Conservation (phyloP, 108 stramenopile genomes). For the Skeletonema menzelii region DNA sequence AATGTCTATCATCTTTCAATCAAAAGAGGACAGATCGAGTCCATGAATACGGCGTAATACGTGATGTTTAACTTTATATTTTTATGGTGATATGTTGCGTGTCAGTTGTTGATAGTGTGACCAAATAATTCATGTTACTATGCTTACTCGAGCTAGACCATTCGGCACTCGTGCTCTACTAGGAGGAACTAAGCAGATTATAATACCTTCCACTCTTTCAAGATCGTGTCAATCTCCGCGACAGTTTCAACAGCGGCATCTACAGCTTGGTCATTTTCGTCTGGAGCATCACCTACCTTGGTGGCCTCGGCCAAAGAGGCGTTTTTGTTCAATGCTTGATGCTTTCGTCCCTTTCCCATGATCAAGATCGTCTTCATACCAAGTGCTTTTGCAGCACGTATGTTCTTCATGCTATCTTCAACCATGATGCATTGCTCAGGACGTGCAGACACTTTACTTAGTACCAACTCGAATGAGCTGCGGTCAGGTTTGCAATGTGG, state of each 20-base stretch:
- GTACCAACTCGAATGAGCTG: conserved; percentile 68
- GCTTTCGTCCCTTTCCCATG: conserved; percentile 45
- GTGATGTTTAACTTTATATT: not conserved
- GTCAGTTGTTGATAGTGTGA: not conserved
- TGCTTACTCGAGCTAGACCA: too few relatives aligned
- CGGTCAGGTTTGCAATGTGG: conserved; percentile 85
- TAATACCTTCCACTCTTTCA: conserved; percentile 53
- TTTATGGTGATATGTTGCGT: not conserved
- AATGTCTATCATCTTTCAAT: conserved; percentile 31
- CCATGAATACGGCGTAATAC: not conserved
- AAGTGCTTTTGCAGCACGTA: conserved; percentile 63
- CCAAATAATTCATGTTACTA: not conserved
- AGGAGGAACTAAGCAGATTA: not conserved
- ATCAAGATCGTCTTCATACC: conserved; percentile 82
- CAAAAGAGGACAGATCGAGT: conserved; percentile 1
- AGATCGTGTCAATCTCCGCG: conserved; percentile 48
- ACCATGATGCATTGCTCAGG: conserved; percentile 78
- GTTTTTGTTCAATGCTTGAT: not conserved
- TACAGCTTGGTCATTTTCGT: conserved; percentile 63
- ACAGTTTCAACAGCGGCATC: conserved; percentile 62
- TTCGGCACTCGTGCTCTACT: not conserved
- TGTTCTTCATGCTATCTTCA: conserved; percentile 90
- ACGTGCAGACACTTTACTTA: conserved; percentile 39
- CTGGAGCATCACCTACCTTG: conserved; percentile 56
- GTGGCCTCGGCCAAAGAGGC: conserved; percentile 48